phyloP scores from a whole-genome alignment of 495 filamentous ascomycete species.

The Talaromyces proteolyticus region DNA sequence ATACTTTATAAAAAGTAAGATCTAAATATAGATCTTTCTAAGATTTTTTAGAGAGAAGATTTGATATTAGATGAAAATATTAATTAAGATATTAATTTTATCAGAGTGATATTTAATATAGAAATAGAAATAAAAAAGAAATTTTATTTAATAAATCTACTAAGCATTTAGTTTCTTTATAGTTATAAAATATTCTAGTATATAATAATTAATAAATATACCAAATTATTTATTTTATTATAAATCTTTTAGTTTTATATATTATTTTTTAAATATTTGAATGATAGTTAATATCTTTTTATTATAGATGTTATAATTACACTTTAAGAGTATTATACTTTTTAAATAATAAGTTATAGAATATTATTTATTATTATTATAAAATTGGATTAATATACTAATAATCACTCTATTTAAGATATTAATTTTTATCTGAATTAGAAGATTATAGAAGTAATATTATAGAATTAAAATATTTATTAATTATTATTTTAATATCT shows the following conservation, averaged over 20 bases:
- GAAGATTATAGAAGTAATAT: not conserved
- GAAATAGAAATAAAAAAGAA: not conserved
- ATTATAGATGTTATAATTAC: not conserved
- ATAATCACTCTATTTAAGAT: not conserved
- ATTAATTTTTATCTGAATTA: not conserved
- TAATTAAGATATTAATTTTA: not conserved
- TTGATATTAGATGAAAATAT: not conserved
- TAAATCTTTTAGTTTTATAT: not conserved
- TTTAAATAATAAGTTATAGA: not conserved
- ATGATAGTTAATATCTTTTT: not conserved
- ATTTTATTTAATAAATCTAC: not conserved
- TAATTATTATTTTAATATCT: slow-evolving; percentile 1
- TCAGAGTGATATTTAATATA: not conserved
- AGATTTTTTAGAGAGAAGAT: not conserved
- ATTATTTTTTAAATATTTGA: not conserved
- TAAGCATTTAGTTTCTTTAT: not conserved
- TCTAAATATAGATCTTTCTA: not conserved
- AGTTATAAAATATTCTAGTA: not conserved
- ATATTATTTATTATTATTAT: not conserved
- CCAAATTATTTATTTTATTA: not conserved
- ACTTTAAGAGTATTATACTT: not conserved
- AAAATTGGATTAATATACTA: not conserved
- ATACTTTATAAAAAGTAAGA: not conserved
- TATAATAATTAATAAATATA: not conserved
- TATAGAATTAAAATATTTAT: not conserved